phyloP scores from a whole-genome alignment of 495 filamentous ascomycete species.

The Achaetomiella virescens region DNA sequence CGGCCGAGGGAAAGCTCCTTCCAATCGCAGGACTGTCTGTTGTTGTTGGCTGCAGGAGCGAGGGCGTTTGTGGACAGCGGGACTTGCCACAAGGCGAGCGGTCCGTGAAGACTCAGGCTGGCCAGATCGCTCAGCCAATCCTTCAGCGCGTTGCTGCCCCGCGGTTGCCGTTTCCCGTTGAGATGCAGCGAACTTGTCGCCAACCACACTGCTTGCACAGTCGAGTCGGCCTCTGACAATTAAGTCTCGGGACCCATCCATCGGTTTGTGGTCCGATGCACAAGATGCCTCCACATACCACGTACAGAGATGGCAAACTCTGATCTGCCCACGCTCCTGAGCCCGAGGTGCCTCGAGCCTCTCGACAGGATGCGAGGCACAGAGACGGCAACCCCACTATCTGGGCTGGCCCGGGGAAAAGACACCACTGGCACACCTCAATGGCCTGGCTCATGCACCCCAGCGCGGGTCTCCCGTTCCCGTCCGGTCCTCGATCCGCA shows the following conservation, averaged over 20 bases:
- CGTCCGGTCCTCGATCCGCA: not conserved
- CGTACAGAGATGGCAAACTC: not conserved
- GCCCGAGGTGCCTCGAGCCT: not conserved
- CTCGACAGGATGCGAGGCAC: not conserved
- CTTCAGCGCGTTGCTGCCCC: not conserved
- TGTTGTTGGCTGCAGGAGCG: conserved; percentile 4
- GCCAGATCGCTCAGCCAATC: not conserved
- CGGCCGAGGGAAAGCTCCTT: not conserved
- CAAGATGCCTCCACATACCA: not conserved
- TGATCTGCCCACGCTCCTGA: not conserved
- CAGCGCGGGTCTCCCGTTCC: not conserved
- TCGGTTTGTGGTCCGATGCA: conserved; percentile 5
- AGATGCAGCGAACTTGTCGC: conserved; percentile 2
- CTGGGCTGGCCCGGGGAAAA: not conserved
- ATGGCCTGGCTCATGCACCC: no score
- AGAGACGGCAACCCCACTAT: not conserved
- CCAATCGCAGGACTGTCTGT: not conserved
- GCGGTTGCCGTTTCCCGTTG: conserved; percentile 3
- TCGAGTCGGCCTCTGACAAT: not conserved
- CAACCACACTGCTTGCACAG: not conserved
- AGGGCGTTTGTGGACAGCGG: conserved; percentile 3
- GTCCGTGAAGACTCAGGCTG: conserved; percentile 10
- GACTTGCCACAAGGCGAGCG: conserved; percentile 22
- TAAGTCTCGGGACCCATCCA: not conserved
- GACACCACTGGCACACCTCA: no score